A percentile compares a stretch with the other conserved stretches of the same genome.
Evolutionary conservation across 352 stramenopile genomes (phyloP).

Genomic region (Phytophthora pini): DNA sequence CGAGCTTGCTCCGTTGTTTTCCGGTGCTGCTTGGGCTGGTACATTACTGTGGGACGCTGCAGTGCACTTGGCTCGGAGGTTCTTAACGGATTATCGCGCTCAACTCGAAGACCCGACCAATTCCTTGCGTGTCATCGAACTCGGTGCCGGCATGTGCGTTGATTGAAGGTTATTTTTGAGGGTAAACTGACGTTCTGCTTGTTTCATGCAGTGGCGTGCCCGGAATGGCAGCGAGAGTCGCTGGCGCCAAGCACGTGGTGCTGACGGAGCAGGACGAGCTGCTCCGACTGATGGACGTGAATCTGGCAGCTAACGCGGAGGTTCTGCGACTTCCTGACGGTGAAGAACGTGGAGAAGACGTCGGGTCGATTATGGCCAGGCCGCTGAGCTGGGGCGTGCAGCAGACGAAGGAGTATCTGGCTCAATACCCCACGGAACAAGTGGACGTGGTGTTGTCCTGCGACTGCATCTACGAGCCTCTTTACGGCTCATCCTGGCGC

Average conservation of each 20-base stretch:
- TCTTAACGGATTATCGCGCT: constrained; percentile 54
- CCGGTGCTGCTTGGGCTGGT: constrained; percentile 92
- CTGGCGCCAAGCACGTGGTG: constrained; percentile 85
- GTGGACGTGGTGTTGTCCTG: constrained; percentile 95
- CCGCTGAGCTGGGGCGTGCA: constrained; percentile 84
- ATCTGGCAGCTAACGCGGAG: constrained; percentile 60
- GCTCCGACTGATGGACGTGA: constrained; percentile 83
- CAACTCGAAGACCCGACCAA: constrained; percentile 42
- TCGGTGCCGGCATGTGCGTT: constrained; percentile 83
- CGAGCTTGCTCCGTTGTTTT: constrained; percentile 93
- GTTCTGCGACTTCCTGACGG: constrained; percentile 38
- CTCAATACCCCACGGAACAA: constrained; percentile 47
- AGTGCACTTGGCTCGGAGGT: constrained; percentile 63
- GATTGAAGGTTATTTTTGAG: constrained; percentile 3
- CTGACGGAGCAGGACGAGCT: constrained; percentile 93
- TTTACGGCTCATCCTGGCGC: constrained; percentile 94
- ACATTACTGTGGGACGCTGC: constrained; percentile 92
- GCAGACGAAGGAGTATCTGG: constrained; percentile 70
- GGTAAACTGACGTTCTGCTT: neutral
- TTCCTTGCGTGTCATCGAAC: constrained; percentile 70
- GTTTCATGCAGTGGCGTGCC: constrained; percentile 79
- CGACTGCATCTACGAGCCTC: constrained; percentile 95
- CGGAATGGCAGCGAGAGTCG: constrained; percentile 89
- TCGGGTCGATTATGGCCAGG: constrained; percentile 53
- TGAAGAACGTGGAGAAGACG: constrained; percentile 21